Percentiles rank a stretch among this genome's conserved stretches.
phyloP scores from a whole-genome alignment of 2,329 filamentous ascomycete species.

The Nigrospora osmanthi region DNA sequence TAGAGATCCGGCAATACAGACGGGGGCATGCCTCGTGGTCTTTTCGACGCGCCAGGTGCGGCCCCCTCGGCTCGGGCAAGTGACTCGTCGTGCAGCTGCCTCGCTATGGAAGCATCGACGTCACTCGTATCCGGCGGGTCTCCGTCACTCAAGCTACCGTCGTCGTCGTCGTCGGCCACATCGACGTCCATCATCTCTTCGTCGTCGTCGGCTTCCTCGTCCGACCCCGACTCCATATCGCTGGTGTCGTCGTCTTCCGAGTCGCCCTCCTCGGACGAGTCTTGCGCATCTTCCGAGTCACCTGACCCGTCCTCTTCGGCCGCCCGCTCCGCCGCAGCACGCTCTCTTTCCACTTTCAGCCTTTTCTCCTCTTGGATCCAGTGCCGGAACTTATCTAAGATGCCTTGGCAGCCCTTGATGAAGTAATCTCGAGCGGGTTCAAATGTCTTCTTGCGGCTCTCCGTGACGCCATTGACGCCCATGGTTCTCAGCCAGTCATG shows the following conservation, averaged over 20 bases:
- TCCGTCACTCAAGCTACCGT: conserved; percentile 29
- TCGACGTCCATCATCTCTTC: conserved; percentile 20
- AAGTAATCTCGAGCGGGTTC: conserved; percentile 82
- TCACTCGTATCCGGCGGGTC: conserved; percentile 60
- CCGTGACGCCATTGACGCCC: conserved; percentile 79
- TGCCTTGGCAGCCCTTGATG: conserved; percentile 69
- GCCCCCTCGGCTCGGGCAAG: conserved; percentile 13
- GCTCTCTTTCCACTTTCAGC: conserved; percentile 68
- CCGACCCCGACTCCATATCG: conserved; percentile 8
- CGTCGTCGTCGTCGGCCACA: conserved; percentile 14
- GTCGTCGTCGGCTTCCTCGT: conserved; percentile 20
- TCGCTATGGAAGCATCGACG: conserved; percentile 62
- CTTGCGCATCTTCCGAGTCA: conserved; percentile 3
- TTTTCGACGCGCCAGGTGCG: conserved; percentile 11
- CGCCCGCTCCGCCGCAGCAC: conserved; percentile 42
- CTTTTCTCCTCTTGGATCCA: conserved; percentile 91
- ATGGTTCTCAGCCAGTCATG: conserved; percentile 91
- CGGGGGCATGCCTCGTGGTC: conserved; percentile 14
- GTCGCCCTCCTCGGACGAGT: conserved; percentile 9
- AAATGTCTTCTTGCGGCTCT: conserved; percentile 78
- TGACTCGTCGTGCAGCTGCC: conserved; percentile 70
- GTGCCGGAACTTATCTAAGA: conserved; percentile 78
- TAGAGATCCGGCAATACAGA: conserved; percentile 23
- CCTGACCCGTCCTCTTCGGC: conserved; percentile 10
- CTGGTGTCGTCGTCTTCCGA: conserved; percentile 12